phyloP scores from a whole-genome alignment of 768 basidiomycete genomes.

The Xerocomus potaroensis region DNA sequence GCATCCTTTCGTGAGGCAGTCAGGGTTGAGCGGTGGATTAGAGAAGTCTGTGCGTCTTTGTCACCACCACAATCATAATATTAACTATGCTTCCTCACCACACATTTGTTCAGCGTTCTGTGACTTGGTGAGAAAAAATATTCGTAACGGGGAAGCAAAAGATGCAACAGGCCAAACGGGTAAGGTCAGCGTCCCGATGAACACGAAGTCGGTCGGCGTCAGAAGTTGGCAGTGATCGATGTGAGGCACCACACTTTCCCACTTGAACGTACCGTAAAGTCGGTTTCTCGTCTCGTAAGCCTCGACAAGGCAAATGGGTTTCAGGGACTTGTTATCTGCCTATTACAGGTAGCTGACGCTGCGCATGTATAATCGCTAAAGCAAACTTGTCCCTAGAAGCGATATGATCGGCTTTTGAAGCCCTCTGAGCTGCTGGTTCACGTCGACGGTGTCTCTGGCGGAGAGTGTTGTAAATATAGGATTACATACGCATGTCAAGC shows the following conservation, averaged over 20 bases:
- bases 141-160: not conserved
- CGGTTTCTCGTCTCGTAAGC: conserved; percentile 10
- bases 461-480: conserved; percentile 7
- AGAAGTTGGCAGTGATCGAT: conserved; percentile 3
- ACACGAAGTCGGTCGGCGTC: not conserved
- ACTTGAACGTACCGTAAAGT: conserved; percentile 6
- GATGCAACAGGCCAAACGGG: not conserved
- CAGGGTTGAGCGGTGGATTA: conserved; percentile 13
- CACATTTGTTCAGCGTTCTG: not conserved
- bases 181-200: not conserved
- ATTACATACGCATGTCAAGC: conserved; percentile 20
- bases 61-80: not conserved
- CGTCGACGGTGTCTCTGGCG: not conserved
- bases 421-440: not conserved
- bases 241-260: not conserved
- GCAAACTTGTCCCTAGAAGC: no score
- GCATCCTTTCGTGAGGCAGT: not conserved
- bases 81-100: conserved; percentile 6
- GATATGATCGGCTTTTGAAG: conserved; percentile 4
- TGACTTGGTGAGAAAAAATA: conserved; percentile 1
- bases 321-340: conserved; percentile 3
- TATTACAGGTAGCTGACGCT: not conserved
- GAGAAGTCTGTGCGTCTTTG: not conserved
- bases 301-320: not conserved
- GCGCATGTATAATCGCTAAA: not conserved